Base-by-base conservation (phyloP, 176 grass and related monocot species). In the Otatea glauca region DNA sequence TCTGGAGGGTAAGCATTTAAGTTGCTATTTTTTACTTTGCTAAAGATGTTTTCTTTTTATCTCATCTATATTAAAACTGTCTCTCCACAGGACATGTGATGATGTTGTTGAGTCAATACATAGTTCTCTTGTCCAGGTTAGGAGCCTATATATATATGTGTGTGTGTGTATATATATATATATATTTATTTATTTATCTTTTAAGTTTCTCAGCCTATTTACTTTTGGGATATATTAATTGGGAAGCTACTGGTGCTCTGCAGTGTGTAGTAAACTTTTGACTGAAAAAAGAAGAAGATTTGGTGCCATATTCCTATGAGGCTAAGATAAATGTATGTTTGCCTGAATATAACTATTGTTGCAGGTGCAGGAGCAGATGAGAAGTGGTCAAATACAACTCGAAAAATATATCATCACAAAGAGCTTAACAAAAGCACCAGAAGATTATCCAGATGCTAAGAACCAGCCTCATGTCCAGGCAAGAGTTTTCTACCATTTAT, bases 381-480 rank as follows among this genome's bases (percentile, higher is more conserved):
- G 83, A 90, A 94, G 88, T 89, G 96, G 90, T 67, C 81, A 92
- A 96, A 94, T 96, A 89, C 83, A 92, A 45, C 91, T 99, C 18
- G 92, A 90, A 75, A 99, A 99, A 82, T 99, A 96, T 76, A 82
- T 92, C 66, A 99, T 99, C 56, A 99, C 89, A 86, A 99, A 99
- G 89, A 94, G 91, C 78, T 80, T 99, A 79, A 99, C 96, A 71
- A 99, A 99, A 89, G 89, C 96, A 0, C 93, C 96, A 49, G 81
- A 91, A 76, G 96, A 99, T 83, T 99, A 99, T 85, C 91, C 96
- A 76, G 96, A 99, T 96, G 93, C 91, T 75, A 99, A 95, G 89
- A 99, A 90, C 72, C 96, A 99, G 81, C 96, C 96, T 81, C 96
- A 99, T 91, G 96, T 99, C 69, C 96, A 99, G 93, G 93, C 85